Evolutionary conservation across 305 asterid genomes (phyloP).

Genomic region (Solanum hybrid): DNA sequence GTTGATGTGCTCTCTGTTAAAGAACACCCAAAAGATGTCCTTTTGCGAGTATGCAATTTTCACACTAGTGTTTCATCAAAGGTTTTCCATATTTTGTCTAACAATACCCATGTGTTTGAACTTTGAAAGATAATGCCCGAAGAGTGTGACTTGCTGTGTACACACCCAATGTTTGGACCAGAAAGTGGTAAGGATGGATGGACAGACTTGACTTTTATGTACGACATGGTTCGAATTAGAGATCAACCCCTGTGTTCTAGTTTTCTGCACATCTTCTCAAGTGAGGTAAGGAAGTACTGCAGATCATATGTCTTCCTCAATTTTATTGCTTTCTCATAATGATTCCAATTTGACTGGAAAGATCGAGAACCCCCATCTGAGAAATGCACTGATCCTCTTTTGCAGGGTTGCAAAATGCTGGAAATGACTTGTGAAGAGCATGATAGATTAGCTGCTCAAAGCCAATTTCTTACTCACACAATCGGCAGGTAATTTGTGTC

Average conservation of each 20-base stretch:
- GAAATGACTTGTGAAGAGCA: slow-evolving; percentile 92
- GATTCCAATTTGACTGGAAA: not conserved
- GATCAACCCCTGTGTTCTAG: slow-evolving; percentile 48
- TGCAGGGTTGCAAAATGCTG: slow-evolving; percentile 81
- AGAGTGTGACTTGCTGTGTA: slow-evolving; percentile 73
- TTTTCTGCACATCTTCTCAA: slow-evolving; percentile 57
- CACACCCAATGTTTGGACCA: slow-evolving; percentile 97
- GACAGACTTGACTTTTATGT: slow-evolving; percentile 60
- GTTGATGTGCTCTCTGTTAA: slow-evolving; percentile 86
- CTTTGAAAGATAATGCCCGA: slow-evolving; percentile 50
- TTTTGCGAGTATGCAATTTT: slow-evolving; percentile 40
- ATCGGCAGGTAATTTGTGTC: slow-evolving; percentile 51
- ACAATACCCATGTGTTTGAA: not conserved
- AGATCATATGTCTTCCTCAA: not conserved
- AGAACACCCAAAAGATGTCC: slow-evolving; percentile 63
- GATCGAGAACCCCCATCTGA: not conserved
- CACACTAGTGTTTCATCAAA: not conserved
- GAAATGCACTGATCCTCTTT: not conserved
- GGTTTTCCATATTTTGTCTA: not conserved
- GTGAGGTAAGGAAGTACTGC: slow-evolving; percentile 41
- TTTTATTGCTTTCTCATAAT: not conserved
- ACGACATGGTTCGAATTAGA: slow-evolving; percentile 53
- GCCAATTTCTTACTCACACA: slow-evolving; percentile 80
- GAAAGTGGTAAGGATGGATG: slow-evolving; percentile 84
- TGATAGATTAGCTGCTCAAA: slow-evolving; percentile 59